Evolutionary conservation across 176 grass and related monocot genomes (phyloP).

Genomic region (Aegilops bicornis): DNA sequence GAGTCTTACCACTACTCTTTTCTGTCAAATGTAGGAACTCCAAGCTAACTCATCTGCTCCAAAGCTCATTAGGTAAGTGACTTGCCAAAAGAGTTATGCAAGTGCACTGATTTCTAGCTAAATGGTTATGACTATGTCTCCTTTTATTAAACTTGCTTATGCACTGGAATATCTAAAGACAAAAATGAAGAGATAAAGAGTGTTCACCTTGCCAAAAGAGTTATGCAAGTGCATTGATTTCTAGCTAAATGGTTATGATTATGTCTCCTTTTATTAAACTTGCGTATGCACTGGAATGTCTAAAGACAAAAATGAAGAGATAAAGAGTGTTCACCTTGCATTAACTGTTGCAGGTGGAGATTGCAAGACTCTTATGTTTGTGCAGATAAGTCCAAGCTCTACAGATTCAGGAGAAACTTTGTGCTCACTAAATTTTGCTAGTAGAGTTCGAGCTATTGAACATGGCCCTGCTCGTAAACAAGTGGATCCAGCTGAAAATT

Average conservation of each 20-base stretch:
- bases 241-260: slow-evolving; percentile 18
- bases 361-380: slow-evolving; percentile 99
- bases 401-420: slow-evolving; percentile 83
- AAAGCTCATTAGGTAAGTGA: slow-evolving; percentile 80
- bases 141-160: slow-evolving; percentile 6
- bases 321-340: neutral
- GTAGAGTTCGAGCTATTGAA: slow-evolving; percentile 82
- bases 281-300: slow-evolving; percentile 10
- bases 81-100: neutral
- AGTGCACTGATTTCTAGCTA: neutral
- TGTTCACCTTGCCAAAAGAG: neutral
- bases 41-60: slow-evolving; percentile 94
- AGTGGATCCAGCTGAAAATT: slow-evolving; percentile 76
- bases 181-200: neutral
- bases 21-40: slow-evolving; percentile 78
- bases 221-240: neutral
- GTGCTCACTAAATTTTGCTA: slow-evolving; percentile 89
- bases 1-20: slow-evolving; percentile 24
- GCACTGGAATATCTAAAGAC: slow-evolving; percentile 2
- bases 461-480: slow-evolving; percentile 84
- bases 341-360: slow-evolving; percentile 72
- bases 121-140: slow-evolving; percentile 2
- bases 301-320: neutral
- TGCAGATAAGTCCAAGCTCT: slow-evolving; percentile 93
- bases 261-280: neutral